Conservation (phyloP, 225 moss, liverwort and hornwort genomes). For the Thuidium tamariscinum region DNA sequence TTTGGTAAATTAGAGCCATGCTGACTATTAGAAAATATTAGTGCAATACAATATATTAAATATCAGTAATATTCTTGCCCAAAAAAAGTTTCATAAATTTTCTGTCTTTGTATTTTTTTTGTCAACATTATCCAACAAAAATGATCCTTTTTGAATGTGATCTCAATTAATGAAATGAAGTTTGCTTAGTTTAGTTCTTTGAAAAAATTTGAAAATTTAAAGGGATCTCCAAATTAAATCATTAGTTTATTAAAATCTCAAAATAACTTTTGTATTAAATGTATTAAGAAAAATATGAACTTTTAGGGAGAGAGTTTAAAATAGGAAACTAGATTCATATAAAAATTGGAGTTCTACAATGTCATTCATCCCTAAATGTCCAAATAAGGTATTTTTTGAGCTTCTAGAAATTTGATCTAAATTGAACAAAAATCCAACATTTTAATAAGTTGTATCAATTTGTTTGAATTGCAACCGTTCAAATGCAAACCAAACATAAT, state of each 20-base stretch:
- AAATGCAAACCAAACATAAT: too few species aligned
- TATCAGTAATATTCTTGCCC: not conserved
- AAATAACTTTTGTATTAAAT: not conserved
- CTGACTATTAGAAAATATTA: not conserved
- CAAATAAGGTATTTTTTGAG: too few species aligned
- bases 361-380: too few species aligned
- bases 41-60: not conserved
- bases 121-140: not conserved
- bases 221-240: fast-evolving
- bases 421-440: too few species aligned
- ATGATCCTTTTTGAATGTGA: not conserved
- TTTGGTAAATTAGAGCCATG: not conserved
- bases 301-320: not conserved
- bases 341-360: too few species aligned
- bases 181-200: not conserved
- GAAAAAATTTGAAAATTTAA: not conserved
- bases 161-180: not conserved
- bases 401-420: too few species aligned
- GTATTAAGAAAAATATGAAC: not conserved
- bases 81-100: not conserved
- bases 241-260: not conserved
- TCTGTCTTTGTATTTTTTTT: not conserved
- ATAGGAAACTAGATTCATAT: not conserved
- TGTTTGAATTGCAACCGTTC: too few species aligned
- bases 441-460: too few species aligned